A percentile compares a stretch with the other conserved stretches of the same genome.
These are phyloP conservation scores for Plasmodium relictum DNA, from an alignment of 169 alveolate species.

Conservation along the genomic window DNA sequence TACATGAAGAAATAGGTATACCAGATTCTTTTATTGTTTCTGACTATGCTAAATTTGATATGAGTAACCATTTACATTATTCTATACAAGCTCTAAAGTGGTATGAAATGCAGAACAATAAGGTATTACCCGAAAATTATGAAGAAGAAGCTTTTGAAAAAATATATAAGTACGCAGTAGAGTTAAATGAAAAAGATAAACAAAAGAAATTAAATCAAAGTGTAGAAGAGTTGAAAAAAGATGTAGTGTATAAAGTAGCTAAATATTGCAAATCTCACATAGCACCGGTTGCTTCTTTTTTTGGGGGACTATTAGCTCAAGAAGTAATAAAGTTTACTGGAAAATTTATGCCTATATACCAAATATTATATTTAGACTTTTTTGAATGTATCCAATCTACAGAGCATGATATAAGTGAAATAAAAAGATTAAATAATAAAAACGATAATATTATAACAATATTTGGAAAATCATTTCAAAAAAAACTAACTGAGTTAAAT, in stretches of 20 bases:
- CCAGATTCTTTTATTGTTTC: conserved; percentile 29
- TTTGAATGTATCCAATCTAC: conserved; percentile 86
- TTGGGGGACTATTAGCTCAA: conserved; percentile 98
- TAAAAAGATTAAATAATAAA: conserved; percentile 74
- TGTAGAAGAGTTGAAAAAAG: conserved; percentile 91
- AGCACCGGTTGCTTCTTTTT: conserved; percentile 96
- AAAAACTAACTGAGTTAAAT: conserved; percentile 78
- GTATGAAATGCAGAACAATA: conserved; percentile 13
- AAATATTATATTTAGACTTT: conserved; percentile 97
- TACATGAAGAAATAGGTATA: conserved; percentile 4
- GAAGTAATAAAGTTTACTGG: conserved; percentile 98
- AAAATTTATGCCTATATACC: conserved; percentile 97
- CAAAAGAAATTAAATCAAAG: conserved; percentile 77
- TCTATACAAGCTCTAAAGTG: conserved; percentile 53
- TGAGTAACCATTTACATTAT: conserved; percentile 42
- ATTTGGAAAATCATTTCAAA: conserved; percentile 80
- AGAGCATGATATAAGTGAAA: conserved; percentile 79
- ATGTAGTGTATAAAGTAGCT: conserved; percentile 88
- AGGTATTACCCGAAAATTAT: conserved; percentile 9
- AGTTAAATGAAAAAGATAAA: conserved; percentile 76
- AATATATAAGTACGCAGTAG: conserved; percentile 75
- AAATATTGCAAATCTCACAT: conserved; percentile 88
- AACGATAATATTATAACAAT: conserved; percentile 81
- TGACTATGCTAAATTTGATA: conserved; percentile 50
- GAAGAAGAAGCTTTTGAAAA: conserved; percentile 56